Conservation (phyloP, 164 flowering plant species). For the Vitis rupestris region DNA sequence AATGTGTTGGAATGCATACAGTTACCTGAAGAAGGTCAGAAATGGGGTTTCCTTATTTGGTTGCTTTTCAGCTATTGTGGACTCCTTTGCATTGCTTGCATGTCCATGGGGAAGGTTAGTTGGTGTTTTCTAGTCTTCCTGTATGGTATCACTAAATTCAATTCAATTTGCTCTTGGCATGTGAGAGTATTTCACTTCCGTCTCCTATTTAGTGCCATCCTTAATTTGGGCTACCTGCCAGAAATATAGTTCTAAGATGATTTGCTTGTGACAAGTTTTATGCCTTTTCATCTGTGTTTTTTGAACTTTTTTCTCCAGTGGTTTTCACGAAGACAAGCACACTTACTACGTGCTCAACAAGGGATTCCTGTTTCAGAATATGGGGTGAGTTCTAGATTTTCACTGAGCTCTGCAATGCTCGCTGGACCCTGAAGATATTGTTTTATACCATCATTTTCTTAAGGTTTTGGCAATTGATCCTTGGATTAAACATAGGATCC, state of each 20-base stretch:
- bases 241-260: background rate
- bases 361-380: conserved; percentile 94
- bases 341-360: conserved; percentile 83
- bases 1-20: conserved; percentile 28
- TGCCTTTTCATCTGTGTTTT: conserved; percentile 5
- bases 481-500: too few species aligned
- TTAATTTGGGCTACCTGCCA: too few species aligned
- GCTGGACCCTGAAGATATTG: too few species aligned
- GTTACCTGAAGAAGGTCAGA: conserved; percentile 98
- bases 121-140: background rate
- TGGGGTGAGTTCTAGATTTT: conserved; percentile 56
- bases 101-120: conserved; percentile 72
- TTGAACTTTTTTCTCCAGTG: conserved; percentile 49
- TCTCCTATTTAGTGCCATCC: background rate
- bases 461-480: too few species aligned
- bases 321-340: conserved; percentile 80
- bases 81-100: conserved; percentile 78
- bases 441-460: too few species aligned
- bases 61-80: conserved; percentile 96
- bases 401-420: too few species aligned
- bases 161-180: too few species aligned
- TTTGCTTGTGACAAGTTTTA: background rate
- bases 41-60: conserved; percentile 98
- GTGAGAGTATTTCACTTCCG: background rate
- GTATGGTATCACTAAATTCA: too few species aligned